These are phyloP conservation scores for Podosphaera xanthii DNA, from an alignment of 2,329 filamentous ascomycete genomes.

Conservation along the genomic window DNA sequence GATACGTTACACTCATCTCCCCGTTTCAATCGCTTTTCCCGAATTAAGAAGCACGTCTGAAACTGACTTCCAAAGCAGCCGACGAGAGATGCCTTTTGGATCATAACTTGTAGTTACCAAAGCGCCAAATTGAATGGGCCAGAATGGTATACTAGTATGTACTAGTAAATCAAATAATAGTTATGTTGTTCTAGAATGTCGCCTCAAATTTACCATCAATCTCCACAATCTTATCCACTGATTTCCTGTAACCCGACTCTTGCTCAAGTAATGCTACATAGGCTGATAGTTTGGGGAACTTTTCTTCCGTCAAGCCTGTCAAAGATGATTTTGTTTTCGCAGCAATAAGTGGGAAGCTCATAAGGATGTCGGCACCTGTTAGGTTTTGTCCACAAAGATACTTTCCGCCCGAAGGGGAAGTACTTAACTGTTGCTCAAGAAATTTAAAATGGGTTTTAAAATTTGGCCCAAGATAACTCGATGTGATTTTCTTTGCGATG, in stretches of 20 bases:
- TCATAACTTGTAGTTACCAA: not conserved
- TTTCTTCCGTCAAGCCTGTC: conserved; percentile 18
- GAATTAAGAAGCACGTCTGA: too few species aligned
- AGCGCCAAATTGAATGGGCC: conserved; percentile 1
- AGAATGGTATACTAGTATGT: conserved; percentile 9
- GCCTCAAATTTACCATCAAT: conserved; percentile 16
- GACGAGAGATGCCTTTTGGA: too few species aligned
- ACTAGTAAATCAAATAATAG: not conserved
- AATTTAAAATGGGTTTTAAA: conserved; percentile 25
- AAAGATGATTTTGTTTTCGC: conserved; percentile 12
- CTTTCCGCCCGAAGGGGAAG: conserved; percentile 23
- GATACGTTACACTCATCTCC: too few species aligned
- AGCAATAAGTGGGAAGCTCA: conserved; percentile 27
- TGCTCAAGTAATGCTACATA: conserved; percentile 23
- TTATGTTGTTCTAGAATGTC: conserved; percentile 2
- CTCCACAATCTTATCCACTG: conserved; percentile 26
- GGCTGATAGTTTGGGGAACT: conserved; percentile 23
- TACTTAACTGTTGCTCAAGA: conserved; percentile 25
- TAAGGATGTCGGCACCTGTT: conserved; percentile 28
- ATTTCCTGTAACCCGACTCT: conserved; percentile 22
- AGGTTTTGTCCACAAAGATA: conserved; percentile 26
- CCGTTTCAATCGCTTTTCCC: too few species aligned
- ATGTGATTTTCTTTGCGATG: conserved; percentile 25
- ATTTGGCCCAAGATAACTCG: conserved; percentile 23
- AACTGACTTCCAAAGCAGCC: too few species aligned